phyloP scores from a whole-genome alignment of 2,329 filamentous ascomycete genomes.

The Epichloe typhina region DNA sequence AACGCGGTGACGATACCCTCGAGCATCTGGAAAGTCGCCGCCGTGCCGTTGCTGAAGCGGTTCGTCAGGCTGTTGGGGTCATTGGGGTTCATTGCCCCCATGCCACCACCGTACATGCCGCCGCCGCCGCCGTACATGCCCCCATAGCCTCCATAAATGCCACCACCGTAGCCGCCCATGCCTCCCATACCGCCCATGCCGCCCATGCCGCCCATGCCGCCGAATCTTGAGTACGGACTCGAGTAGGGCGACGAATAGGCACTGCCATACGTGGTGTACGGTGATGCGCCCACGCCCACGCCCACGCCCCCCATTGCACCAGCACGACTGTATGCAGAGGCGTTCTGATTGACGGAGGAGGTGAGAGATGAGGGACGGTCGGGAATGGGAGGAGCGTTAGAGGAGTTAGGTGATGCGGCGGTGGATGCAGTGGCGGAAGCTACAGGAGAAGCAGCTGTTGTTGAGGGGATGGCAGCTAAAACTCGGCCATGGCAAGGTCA shows the following conservation, averaged over 20 bases:
- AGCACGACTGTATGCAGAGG: conserved; percentile 59
- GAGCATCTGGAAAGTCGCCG: conserved; percentile 95
- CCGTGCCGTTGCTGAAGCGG: conserved; percentile 86
- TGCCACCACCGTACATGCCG: conserved; percentile 29
- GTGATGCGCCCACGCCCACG: conserved; percentile 32
- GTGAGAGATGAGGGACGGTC: conserved; percentile 68
- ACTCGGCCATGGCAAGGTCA: conserved; percentile 13
- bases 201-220: conserved; percentile 20
- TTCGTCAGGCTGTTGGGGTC: conserved; percentile 92
- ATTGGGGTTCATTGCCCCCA: conserved; percentile 43
- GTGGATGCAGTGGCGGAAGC: conserved; percentile 22
- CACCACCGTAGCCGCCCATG: conserved; percentile 26
- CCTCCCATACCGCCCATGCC: too few relatives aligned
- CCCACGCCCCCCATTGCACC: conserved; percentile 31
- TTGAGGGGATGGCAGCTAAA: conserved; percentile 19
- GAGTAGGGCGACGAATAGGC: conserved; percentile 27
- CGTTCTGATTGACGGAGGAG: conserved; percentile 75
- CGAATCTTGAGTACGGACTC: conserved; percentile 34
- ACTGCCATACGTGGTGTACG: conserved; percentile 30
- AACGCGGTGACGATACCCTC: conserved; percentile 95
- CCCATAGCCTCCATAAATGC: conserved; percentile 32
- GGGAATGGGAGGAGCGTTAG: conserved; percentile 57
- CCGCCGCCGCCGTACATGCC: conserved; percentile 19
- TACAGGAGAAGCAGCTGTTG: conserved; percentile 15
- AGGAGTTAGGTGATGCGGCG: conserved; percentile 23